Evolutionary conservation across 208 protist genomes (phyloP), one percentile per base, ranked within the genome.

Genomic region (Wallacemonas collosoma): DNA sequence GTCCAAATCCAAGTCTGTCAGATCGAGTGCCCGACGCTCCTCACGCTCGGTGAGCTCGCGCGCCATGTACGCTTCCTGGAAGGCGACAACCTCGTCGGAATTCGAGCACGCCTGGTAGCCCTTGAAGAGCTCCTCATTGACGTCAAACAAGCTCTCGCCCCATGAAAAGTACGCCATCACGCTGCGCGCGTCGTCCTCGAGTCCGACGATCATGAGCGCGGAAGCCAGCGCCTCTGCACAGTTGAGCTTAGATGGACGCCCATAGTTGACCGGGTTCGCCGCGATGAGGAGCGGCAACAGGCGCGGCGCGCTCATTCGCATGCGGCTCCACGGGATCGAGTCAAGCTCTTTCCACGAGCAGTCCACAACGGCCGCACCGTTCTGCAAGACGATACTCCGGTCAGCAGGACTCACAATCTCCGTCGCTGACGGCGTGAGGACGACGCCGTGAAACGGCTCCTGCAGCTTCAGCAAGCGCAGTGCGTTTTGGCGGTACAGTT

Each of bases 201-300:
- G 72, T 35, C 97, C 98, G 12, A 87, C 89, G 68, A 99, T 99
- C 41, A 87, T 98, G 45, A 99, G 81, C 54, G 96, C 90, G 1
- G 94, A 98, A 2, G 98, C 97, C 54, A 99, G 77, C 15, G 98
- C 98, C 80, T 99, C 98, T 0, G 95, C 98, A 75, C 98, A 99
- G 43, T 97, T 98, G 17, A 99, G 86, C 81, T 99, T 98, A 43
- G 95, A 95, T 40, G 99, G 97, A 47, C 95, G 89, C 43, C 99
- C 99, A 79, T 99, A 99, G 79, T 99, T 99, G 8, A 99, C 97
- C 2, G 98, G 98, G 87, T 99, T 99, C 1, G 98, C 98, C 2
- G 99, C 99, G 2, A 99, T 89, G 12, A 99, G 80, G 72, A 99
- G 98, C 1, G 99, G 99, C 72, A 99, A 77, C 60, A 98, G 78